phyloP scores from a whole-genome alignment of 192 early-diverging fungal species.

The Coemansia sp. region DNA sequence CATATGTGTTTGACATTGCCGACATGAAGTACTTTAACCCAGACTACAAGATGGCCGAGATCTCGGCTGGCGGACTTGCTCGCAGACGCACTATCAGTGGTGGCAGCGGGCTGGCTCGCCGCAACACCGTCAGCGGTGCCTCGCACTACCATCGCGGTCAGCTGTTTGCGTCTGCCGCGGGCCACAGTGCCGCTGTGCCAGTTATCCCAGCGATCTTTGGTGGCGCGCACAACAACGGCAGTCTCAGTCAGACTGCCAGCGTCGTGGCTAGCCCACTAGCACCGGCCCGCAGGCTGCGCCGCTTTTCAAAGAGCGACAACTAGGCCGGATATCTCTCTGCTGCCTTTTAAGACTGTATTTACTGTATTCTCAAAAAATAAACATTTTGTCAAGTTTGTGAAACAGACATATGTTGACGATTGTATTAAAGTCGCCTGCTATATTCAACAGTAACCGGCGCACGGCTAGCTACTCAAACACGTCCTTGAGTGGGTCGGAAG shows the following conservation, averaged over 20 bases:
- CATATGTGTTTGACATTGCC: constrained; percentile 35
- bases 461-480: constrained; percentile 36
- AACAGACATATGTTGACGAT: background rate
- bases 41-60: constrained; percentile 37
- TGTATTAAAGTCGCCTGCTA: background rate
- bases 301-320: constrained; percentile 28
- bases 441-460: background rate
- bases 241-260: constrained; percentile 3
- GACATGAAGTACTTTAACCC: constrained; percentile 56
- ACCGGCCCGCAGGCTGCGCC: constrained; percentile 33
- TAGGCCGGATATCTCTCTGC: constrained; percentile 4
- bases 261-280: constrained; percentile 19
- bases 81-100: constrained; percentile 53
- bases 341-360: background rate
- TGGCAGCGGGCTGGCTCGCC: constrained; percentile 46
- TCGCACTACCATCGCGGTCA: constrained; percentile 54
- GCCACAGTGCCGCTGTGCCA: constrained; percentile 19
- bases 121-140: constrained; percentile 56
- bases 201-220: constrained; percentile 23
- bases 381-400: background rate
- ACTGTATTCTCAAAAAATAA: background rate
- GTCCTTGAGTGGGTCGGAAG: constrained; percentile 45
- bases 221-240: constrained; percentile 4
- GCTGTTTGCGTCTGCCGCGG: constrained; percentile 29
- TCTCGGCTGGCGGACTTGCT: constrained; percentile 26